phyloP scores from a whole-genome alignment of 352 stramenopile species.

The Phytophthora pseudosyringae region DNA sequence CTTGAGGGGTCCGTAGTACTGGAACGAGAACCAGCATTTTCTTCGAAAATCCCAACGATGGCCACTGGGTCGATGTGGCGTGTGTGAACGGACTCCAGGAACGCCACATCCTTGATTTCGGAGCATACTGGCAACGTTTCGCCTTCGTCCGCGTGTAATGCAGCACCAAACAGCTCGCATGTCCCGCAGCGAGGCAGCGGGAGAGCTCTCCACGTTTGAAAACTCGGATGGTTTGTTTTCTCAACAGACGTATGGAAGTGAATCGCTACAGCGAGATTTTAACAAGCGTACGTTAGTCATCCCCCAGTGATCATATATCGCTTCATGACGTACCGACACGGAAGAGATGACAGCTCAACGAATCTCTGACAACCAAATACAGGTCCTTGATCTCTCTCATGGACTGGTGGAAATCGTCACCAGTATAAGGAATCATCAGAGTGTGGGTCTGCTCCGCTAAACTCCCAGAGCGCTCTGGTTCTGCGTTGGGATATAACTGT shows the following conservation, averaged over 20 bases:
- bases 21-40: constrained; percentile 3
- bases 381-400: constrained; percentile 33
- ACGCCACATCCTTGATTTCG: constrained; percentile 42
- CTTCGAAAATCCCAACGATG: constrained; percentile 1
- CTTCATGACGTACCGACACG: constrained; percentile 54
- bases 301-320: not conserved
- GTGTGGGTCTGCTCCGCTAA: constrained; percentile 11
- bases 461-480: not conserved
- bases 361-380: constrained; percentile 59
- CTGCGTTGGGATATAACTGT: constrained; percentile 24
- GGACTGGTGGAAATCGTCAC: constrained; percentile 19
- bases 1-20: not conserved
- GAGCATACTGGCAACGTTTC: constrained; percentile 32
- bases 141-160: not conserved
- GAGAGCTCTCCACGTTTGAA: constrained; percentile 51
- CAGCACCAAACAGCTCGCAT: constrained; percentile 52
- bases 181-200: constrained; percentile 59
- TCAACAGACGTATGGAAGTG: constrained; percentile 24
- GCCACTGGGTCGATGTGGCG: constrained; percentile 7
- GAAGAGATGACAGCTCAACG: constrained; percentile 59
- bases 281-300: constrained; percentile 8
- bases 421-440: constrained; percentile 29
- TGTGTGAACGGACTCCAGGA: constrained; percentile 23
- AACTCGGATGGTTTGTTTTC: constrained; percentile 17
- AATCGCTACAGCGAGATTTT: constrained; percentile 20